Evolutionary conservation across 2,329 filamentous ascomycete species (phyloP), one percentile per base, ranked within the genome.

Genomic region (Colletotrichum trifolii): DNA sequence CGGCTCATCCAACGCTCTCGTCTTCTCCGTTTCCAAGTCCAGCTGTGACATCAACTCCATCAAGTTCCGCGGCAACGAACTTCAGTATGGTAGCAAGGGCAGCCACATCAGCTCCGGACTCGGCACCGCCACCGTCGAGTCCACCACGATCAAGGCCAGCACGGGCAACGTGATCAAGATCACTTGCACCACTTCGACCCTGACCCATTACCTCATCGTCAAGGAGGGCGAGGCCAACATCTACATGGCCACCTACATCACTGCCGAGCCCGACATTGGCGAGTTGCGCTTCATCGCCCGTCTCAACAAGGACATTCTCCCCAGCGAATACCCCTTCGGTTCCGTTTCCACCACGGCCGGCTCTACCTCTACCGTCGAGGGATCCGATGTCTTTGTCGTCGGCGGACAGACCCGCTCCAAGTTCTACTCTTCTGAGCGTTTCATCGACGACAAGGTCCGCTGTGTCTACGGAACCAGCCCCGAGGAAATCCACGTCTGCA

Each of bases 381-480:
- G 82, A 46, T 83, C 81, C 1, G 85, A 87, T 63, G 84, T 87
- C 61, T 91, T 84, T 71, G 65, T 87, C 8, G 86, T 91, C 48
- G 76, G 80, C 67, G 85, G 87, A 25, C 79, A 91, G 73, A 91
- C 89, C 0, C 84, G 89, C 43, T 88, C 85, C 75, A 91, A 91
- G 74, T 91, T 91, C 79, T 91, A 89, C 77, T 89, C 87, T 2
- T 88, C 85, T 64, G 81, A 89, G 67, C 83, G 88, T n/a, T 91
- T 90, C 75, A 91, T 91, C 71, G 89, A 91, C 72, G 88, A 90
- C 69, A 79, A 85, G 48, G 82, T 85, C 34, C 88, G 89, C 72
- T 91, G 89, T 74, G 85, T 89, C 42, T 83, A 82, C 64, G 83
- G 84, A 25, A 79, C 78, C 64, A 76, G 74, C 36, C 71, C 73